phyloP scores from a whole-genome alignment of 148 eudicot genomes.

The Spergularia bocconei region DNA sequence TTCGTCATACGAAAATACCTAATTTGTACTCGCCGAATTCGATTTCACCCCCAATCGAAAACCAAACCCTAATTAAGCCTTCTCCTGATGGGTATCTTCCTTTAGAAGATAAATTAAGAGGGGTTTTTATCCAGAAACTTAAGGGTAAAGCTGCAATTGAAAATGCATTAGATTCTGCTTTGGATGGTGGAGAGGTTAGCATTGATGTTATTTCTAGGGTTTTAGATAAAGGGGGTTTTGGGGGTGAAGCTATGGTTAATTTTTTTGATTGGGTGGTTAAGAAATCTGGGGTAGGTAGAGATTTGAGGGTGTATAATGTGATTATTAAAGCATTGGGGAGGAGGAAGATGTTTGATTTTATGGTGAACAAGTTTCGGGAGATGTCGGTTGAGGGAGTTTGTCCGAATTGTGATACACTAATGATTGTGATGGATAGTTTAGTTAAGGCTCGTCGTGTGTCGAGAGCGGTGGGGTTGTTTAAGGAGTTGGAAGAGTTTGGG shows the following conservation, averaged over 20 bases:
- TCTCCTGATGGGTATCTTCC: slow-evolving; percentile 48
- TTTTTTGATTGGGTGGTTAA: slow-evolving; percentile 76
- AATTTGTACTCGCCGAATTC: slow-evolving; percentile 7
- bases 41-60: slow-evolving; percentile 16
- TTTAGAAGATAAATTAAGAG: slow-evolving; percentile 73
- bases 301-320: slow-evolving; percentile 46
- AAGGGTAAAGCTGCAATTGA: slow-evolving; percentile 48
- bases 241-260: slow-evolving; percentile 64
- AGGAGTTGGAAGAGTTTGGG: slow-evolving; percentile 55
- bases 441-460: slow-evolving; percentile 47
- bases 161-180: slow-evolving; percentile 40
- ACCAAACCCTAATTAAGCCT: slow-evolving; percentile 22
- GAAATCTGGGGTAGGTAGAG: slow-evolving; percentile 31
- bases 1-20: slow-evolving; percentile 23
- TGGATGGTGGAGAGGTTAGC: slow-evolving; percentile 37
- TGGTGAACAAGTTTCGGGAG: slow-evolving; percentile 49
- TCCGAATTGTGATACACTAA: slow-evolving; percentile 47
- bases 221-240: slow-evolving; percentile 55
- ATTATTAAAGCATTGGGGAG: slow-evolving; percentile 77
- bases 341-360: slow-evolving; percentile 58
- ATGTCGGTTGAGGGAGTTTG: slow-evolving; percentile 48
- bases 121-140: slow-evolving; percentile 79
- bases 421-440: slow-evolving; percentile 68
- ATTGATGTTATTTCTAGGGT: slow-evolving; percentile 59
- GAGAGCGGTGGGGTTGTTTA: slow-evolving; percentile 58